These are phyloP conservation scores for Solanum paucissectum DNA, from an alignment of 257 asterid species.

Conservation along the genomic window DNA sequence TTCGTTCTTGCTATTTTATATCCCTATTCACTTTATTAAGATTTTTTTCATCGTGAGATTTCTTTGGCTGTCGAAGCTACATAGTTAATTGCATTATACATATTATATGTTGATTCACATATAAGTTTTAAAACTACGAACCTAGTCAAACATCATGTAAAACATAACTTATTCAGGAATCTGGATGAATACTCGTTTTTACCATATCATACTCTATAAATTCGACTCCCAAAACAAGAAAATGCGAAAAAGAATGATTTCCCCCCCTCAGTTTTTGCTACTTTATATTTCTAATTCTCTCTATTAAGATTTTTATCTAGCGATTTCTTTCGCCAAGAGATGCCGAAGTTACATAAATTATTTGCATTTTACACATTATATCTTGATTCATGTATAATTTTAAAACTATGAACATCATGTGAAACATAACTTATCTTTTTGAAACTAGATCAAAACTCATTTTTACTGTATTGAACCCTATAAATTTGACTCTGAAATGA, in stretches of 20 bases:
- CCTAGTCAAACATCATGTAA: not conserved
- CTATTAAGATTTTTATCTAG: not conserved
- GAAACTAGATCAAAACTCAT: not conserved
- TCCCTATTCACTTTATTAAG: not conserved
- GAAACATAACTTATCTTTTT: not conserved
- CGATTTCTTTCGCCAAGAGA: not conserved
- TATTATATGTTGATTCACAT: no score
- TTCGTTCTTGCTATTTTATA: not conserved
- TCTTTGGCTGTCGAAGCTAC: not conserved
- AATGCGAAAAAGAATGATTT: not conserved
- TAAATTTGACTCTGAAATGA: not conserved
- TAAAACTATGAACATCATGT: not conserved
- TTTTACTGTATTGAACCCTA: not conserved
- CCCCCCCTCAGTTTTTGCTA: not conserved
- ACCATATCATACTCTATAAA: not conserved
- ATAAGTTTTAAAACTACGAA: no score
- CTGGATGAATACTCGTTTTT: not conserved
- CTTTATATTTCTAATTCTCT: not conserved
- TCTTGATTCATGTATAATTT: not conserved
- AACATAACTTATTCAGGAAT: not conserved
- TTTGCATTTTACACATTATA: not conserved
- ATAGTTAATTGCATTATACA: not conserved
- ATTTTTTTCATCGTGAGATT: not conserved
- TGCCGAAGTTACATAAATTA: not conserved
- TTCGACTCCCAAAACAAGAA: no score